A percentile compares a stretch with the other conserved stretches of the same genome.
Conservation (phyloP, 208 protist genomes). For the Strigomonas culicis region DNA sequence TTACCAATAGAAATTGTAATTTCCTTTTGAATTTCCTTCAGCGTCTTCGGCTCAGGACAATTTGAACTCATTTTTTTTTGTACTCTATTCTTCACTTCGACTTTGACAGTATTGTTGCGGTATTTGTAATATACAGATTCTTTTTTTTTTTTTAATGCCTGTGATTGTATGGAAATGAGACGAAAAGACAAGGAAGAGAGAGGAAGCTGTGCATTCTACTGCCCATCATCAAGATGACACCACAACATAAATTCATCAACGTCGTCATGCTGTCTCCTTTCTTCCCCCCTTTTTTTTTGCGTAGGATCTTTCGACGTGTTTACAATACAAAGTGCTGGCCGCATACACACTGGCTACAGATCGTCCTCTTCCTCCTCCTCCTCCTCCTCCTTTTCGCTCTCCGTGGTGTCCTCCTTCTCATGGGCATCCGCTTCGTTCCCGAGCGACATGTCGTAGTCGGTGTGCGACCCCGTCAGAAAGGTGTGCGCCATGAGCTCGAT, state of each 20-base stretch:
- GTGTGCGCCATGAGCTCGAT: slow-evolving; percentile 54
- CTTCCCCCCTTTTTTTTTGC: too few species aligned
- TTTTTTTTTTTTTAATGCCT: not conserved
- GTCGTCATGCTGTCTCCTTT: too few species aligned
- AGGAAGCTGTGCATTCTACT: too few species aligned
- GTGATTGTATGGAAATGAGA: not conserved
- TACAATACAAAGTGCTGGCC: not conserved
- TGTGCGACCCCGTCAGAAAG: slow-evolving; percentile 18
- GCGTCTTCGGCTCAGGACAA: slow-evolving; percentile 5
- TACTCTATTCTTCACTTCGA: not conserved
- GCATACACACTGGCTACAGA: not conserved
- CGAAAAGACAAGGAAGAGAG: not conserved
- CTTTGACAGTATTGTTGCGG: too few species aligned
- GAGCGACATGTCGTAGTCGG: not conserved
- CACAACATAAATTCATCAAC: too few species aligned
- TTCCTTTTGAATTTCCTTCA: slow-evolving; percentile 22
- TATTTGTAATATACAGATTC: slow-evolving; percentile 1
- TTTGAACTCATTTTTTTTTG: slow-evolving; percentile 3
- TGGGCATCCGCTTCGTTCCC: not conserved
- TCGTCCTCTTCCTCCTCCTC: slow-evolving; percentile 13
- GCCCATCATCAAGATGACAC: too few species aligned
- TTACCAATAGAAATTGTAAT: slow-evolving; percentile 14
- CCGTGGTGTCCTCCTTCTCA: slow-evolving; percentile 7
- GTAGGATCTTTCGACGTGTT: too few species aligned
- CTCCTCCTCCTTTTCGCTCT: slow-evolving; percentile 11